Percentiles rank a stretch among this genome's conserved stretches.
These are phyloP conservation scores for Pharnaceum exiguum DNA, from an alignment of 148 eudicot genomes.

Conservation along the genomic window DNA sequence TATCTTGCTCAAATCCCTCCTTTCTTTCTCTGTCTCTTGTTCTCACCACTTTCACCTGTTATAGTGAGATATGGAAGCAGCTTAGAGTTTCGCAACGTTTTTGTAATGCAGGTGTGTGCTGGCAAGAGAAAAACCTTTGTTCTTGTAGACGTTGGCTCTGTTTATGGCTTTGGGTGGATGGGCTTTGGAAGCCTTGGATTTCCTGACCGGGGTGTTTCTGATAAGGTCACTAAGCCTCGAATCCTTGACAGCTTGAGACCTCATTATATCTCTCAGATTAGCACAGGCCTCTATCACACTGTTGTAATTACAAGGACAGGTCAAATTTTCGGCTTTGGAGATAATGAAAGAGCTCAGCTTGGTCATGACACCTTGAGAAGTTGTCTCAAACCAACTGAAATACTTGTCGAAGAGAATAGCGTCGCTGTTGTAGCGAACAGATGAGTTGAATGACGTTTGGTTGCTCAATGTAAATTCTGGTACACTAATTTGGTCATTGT, in stretches of 20 bases:
- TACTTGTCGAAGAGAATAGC: constrained; percentile 36
- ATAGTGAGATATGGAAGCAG: background rate
- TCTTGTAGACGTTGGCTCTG: constrained; percentile 61
- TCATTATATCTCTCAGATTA: constrained; percentile 75
- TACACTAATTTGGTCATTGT: too few relatives aligned
- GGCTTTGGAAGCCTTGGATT: constrained; percentile 93
- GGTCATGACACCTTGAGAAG: constrained; percentile 69
- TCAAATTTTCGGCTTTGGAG: constrained; percentile 87
- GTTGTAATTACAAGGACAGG: constrained; percentile 70
- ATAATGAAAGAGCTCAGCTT: constrained; percentile 90
- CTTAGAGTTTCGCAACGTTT: background rate
- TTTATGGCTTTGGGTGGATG: constrained; percentile 94
- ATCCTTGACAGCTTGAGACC: constrained; percentile 56
- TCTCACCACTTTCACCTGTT: background rate
- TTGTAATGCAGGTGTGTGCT: constrained; percentile 74
- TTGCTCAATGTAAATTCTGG: too few relatives aligned
- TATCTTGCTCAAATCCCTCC: too few relatives aligned
- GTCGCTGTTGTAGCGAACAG: constrained; percentile 12
- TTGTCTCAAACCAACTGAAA: constrained; percentile 77
- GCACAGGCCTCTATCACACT: constrained; percentile 91
- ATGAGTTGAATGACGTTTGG: too few relatives aligned
- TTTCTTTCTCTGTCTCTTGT: background rate
- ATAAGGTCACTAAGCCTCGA: constrained; percentile 59
- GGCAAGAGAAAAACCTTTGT: constrained; percentile 93
- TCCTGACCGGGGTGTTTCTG: constrained; percentile 65